Evolutionary conservation across 495 filamentous ascomycete genomes (phyloP), one percentile per base, ranked within the genome.

Genomic region (Xylaria grammica): DNA sequence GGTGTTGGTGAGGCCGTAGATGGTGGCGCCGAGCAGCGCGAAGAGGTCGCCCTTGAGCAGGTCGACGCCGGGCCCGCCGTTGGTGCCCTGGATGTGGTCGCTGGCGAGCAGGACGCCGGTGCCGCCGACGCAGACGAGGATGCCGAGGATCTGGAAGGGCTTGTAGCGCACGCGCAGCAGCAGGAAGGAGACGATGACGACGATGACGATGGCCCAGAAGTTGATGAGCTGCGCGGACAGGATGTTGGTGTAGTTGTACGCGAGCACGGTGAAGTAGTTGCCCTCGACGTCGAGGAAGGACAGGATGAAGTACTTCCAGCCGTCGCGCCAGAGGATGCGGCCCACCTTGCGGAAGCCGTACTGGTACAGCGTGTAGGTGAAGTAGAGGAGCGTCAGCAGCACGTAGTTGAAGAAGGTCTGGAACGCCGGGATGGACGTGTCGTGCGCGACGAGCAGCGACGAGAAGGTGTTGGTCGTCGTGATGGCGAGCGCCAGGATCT

Each of bases 131-230:
- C 93, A 97, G 79, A 97, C 82, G 36, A 97, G 67, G 73, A 99
- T 97, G 38, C 95, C 95, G 26, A 84, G 58, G 60, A 97, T 85
- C 78, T 98, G 96, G 26, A 90, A 83, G 68, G 83, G 77, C 75
- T 92, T 91, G 81, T 99, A 99, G 58, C 95, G 91, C 26, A 99
- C 95, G 38, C 81, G 81, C 26, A 99, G 85, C 72, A 97, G 82
- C 48, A 88, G 50, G 77, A 94, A 91, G 9, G 94, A 97, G 69
- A 97, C 77, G 64, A 89, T 73, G 27, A 98, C 93, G 29, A 99
- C 95, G 61, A 95, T 87, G 20, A 94, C 91, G 65, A 99, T 99
- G 67, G 94, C 90, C 94, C 95, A 99, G 85, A 99, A 98, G 83
- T 97, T 97, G 78, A 99, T 93, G 34, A 99, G 84, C 79, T 97